Base-by-base conservation (phyloP, 768 basidiomycete genomes). In the Calocybe gangraenosa region DNA sequence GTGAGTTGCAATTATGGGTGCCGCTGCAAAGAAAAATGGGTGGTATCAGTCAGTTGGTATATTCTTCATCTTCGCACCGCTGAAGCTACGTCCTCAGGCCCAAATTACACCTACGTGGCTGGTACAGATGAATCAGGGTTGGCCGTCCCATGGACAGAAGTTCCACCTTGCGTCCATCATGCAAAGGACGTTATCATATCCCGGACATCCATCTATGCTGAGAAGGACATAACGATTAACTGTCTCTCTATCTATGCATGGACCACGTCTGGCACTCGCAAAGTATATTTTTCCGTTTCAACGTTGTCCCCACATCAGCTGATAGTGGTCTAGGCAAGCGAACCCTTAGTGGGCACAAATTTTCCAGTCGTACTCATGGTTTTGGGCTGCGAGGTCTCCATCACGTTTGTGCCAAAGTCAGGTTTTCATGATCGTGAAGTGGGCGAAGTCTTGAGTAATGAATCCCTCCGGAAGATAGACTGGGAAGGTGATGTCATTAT, bases 221-320 rank as follows among this genome's bases (percentile, higher is more conserved):
- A 67, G 46, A 42, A 55, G 0, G 56, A 55, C 31, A 50, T 69
- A 38, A 49, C 52, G 6, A 61, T 78, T 18, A 56, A 61, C n/a
- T 54, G 55, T 37, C 37, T 78, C 17, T 55, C 53, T 23, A 45
- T 71, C 11, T 47, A 67, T 22, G 75, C 69, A 3, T 79, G 76
- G 75, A 62, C 66, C 19, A 60, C 63, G 9, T 7, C 41, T 17
- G 56, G 56, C 28, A 42, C 18, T 19, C 46, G 49, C 5, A 55
- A 53, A 45, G 56, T 58, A 14, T 3, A 47, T 41, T 6, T 20
- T 13, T 19, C 9, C 14, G 22, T 40, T 35, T 37, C 6, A 28
- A 28, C 25, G 25, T 28, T 11, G 11, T 28, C 5, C 11, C 25
- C 11, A 6, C 11, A 28, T 28, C 25, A 37, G 13, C 17, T 42